These are phyloP conservation scores for Toxicodendron radicans DNA, from an alignment of 345 rosid genomes.

Conservation along the genomic window DNA sequence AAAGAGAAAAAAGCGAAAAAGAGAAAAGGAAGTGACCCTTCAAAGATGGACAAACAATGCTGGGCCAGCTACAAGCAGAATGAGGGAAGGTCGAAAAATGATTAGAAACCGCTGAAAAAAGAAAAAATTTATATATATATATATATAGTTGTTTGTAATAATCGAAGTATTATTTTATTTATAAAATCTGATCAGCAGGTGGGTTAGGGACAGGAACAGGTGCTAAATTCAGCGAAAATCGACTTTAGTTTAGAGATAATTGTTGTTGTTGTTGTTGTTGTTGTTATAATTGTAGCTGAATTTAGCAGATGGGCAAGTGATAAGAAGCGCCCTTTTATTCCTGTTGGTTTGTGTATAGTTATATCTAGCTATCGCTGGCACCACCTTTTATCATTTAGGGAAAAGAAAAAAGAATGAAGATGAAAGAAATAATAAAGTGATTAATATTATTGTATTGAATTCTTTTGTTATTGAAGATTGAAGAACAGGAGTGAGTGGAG, in stretches of 20 bases:
- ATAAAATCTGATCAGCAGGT: conserved; percentile 9
- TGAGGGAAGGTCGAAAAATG: conserved; percentile 43
- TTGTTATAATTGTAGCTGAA: conserved; percentile 30
- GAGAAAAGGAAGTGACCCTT: conserved; percentile 30
- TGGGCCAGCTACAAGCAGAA: conserved; percentile 45
- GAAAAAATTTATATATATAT: not conserved
- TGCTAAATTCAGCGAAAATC: conserved; percentile 46
- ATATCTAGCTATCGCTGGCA: not conserved
- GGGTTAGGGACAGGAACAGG: conserved; percentile 52
- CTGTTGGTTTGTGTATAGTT: conserved; percentile 31
- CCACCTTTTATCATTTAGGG: not conserved
- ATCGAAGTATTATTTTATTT: conserved; percentile 8
- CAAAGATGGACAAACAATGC: conserved; percentile 31
- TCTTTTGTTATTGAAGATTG: conserved; percentile 25
- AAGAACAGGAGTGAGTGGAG: conserved; percentile 36
- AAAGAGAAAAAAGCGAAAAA: conserved; percentile 18
- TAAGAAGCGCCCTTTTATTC: conserved; percentile 35
- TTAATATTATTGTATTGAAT: conserved; percentile 21
- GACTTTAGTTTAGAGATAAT: conserved; percentile 8
- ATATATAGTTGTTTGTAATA: conserved; percentile 2
- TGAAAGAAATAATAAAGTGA: conserved; percentile 4
- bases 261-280: conserved; percentile 8
- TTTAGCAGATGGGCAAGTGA: conserved; percentile 34
- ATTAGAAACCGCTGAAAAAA: conserved; percentile 23
- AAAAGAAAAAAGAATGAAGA: not conserved